Base-by-base conservation (phyloP, 192 early-diverging fungal genomes). In the Thamnidium elegans region DNA sequence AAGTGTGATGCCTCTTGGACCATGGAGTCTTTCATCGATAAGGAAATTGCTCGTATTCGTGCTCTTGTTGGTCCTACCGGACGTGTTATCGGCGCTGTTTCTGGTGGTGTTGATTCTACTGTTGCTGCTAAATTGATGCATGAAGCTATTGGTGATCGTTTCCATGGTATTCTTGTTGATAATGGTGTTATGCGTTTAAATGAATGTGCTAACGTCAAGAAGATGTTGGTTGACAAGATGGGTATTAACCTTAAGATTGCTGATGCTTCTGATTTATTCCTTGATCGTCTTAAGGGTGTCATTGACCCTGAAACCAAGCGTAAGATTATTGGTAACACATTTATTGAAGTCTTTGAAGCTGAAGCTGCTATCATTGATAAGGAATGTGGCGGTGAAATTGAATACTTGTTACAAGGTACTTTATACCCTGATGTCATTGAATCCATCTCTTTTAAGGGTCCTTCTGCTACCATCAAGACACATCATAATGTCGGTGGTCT, bases 401-500 rank as follows among this genome's bases (percentile, higher is more conserved):
- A 99, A 76, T 99, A 89, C 75, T 81, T 99, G 67, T 81, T 99
- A 58, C 97, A 97, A 82, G 97, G 97, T 58, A 99, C 97, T 26
- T 79, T 99, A 43, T 99, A 97, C 73, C 97, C 97, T 58, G 97
- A 99, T 82, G 97, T 99, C 43, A 99, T 99, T 69, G 97, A 99
- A 84, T 90, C 88, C 66, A 92, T 99, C 65, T 94, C 92, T 30
- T 99, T 99, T 89, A 99, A 99, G 92, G 97, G 97, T 13, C 97
- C 97, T 30, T 90, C 88, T 74, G 97, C 94, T 15, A 96, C 94
- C 62, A 99, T 99, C 81, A 99, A 99, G 84, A 95, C 97, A 36
- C 97, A 99, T 79, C 97, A 99, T 82, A 99, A 99, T 72, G 97
- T 99, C 45, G 97, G 97, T 65, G 97, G 97, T 55, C 84, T 97